A percentile compares a stretch with the other conserved stretches of the same genome.
phyloP scores from a whole-genome alignment of 2,329 filamentous ascomycete genomes.

The Alternaria infectoria region DNA sequence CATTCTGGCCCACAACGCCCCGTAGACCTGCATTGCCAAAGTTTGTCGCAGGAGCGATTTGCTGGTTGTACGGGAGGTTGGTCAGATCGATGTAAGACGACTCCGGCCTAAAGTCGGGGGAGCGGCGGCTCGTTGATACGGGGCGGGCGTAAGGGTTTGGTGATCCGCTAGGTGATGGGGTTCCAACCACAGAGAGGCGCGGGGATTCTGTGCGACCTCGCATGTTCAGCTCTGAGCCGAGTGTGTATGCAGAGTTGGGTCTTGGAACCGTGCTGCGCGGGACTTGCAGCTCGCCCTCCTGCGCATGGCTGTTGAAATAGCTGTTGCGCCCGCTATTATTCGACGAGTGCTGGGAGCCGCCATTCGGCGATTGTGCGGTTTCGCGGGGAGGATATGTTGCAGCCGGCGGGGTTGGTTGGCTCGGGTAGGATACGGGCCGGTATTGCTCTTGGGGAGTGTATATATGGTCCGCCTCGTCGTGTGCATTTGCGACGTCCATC shows the following conservation, averaged over 20 bases:
- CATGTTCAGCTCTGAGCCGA: conserved; percentile 70
- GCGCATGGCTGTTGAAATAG: conserved; percentile 38
- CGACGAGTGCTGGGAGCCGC: conserved; percentile 41
- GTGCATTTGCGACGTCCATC: conserved; percentile 35
- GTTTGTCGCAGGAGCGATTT: conserved; percentile 66
- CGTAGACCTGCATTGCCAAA: conserved; percentile 84
- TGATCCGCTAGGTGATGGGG: conserved; percentile 48
- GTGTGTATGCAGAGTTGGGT: conserved; percentile 78
- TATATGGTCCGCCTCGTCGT: conserved; percentile 30
- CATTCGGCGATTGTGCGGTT: conserved; percentile 28
- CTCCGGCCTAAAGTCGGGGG: conserved; percentile 63
- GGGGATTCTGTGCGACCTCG: conserved; percentile 67
- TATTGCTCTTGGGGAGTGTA: conserved; percentile 31
- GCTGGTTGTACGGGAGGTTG: conserved; percentile 78
- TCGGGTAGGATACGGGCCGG: conserved; percentile 23
- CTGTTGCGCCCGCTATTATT: conserved; percentile 36
- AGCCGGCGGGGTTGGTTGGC: conserved; percentile 33
- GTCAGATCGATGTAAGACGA: conserved; percentile 70
- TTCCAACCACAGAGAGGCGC: conserved; percentile 54
- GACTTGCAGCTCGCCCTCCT: conserved; percentile 44
- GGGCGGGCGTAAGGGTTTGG: conserved; percentile 54
- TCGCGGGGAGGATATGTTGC: conserved; percentile 34
- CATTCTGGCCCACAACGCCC: conserved; percentile 82
- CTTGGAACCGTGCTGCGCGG: conserved; percentile 67
- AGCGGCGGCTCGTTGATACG: conserved; percentile 60